Conservation (phyloP, 257 asterid species). For the Henckelia pumila region DNA sequence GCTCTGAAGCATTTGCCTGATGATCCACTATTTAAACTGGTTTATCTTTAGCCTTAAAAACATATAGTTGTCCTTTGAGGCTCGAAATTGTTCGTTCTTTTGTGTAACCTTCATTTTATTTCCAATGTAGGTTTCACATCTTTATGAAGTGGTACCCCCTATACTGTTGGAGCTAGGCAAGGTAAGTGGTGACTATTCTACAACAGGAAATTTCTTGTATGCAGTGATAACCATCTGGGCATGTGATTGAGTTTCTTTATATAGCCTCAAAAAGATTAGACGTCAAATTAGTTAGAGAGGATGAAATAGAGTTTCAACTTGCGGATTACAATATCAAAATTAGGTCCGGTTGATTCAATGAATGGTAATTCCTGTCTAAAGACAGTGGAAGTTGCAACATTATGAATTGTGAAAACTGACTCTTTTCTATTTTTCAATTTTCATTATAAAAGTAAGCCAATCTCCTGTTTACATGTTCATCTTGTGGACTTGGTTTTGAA, state of each 20-base stretch:
- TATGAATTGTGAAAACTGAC: not conserved
- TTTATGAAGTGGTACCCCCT: not conserved
- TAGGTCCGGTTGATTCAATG: not conserved
- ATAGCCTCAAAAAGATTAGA: not conserved
- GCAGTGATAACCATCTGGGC: not conserved
- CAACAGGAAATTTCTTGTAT: not conserved
- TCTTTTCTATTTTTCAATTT: not conserved
- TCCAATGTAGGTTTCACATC: not conserved
- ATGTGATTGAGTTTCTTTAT: not conserved
- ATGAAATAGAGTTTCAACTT: not conserved
- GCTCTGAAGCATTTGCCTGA: slow-evolving; percentile 90
- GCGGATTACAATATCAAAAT: not conserved
- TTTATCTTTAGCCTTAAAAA: not conserved
- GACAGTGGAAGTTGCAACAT: not conserved
- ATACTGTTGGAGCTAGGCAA: not conserved
- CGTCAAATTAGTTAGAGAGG: not conserved
- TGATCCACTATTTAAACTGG: slow-evolving; percentile 71
- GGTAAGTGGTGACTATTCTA: not conserved
- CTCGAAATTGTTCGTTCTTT: not conserved
- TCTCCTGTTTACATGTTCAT: not conserved
- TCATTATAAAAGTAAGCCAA: not conserved
- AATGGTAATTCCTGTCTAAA: not conserved
- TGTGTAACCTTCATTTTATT: not conserved
- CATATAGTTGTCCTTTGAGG: not conserved
- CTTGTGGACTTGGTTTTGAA: too few species aligned